Conservation (phyloP, 139 green algal species). For the Chlamydomonas incerta region DNA sequence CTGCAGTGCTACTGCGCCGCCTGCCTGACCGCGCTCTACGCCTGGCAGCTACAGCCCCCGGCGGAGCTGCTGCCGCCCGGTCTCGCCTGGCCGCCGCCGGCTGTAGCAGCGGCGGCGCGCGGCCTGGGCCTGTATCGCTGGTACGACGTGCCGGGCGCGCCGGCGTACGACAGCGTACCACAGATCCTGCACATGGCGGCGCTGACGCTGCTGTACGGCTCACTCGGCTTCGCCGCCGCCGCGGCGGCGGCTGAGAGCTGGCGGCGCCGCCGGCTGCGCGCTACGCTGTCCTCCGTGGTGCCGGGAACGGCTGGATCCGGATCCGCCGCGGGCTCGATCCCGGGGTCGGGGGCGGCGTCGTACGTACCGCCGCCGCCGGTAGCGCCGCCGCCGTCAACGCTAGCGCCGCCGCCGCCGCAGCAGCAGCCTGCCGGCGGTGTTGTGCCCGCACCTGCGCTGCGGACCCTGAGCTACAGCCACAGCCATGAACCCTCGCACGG, state of each 20-base stretch:
- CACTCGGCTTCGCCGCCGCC: constrained; percentile 8
- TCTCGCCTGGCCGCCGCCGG: not conserved
- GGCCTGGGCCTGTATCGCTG: constrained; percentile 42
- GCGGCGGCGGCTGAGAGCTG: not conserved
- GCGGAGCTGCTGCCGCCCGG: not conserved
- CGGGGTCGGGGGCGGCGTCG: too few species aligned
- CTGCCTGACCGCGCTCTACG: constrained; percentile 7
- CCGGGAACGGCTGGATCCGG: too few species aligned
- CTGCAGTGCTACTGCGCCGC: constrained; percentile 12
- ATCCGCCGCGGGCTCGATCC: too few species aligned
- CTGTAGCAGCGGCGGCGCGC: not conserved
- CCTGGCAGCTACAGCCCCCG: not conserved
- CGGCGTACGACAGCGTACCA: constrained; percentile 20
- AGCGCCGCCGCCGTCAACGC: too few species aligned
- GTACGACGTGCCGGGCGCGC: not conserved
- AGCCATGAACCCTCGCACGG: too few species aligned
- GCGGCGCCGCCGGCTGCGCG: not conserved
- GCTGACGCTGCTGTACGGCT: constrained; percentile 23
- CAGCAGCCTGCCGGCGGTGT: too few species aligned
- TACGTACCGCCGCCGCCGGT: too few species aligned
- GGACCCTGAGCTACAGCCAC: too few species aligned
- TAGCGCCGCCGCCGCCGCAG: too few species aligned
- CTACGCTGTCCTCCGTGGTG: too few species aligned
- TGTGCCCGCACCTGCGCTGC: too few species aligned
- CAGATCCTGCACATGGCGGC: constrained; percentile 19